Percentiles rank a stretch among this genome's conserved stretches.
These are phyloP conservation scores for Sarcocystis neurona DNA, from an alignment of 169 alveolate species.

Conservation along the genomic window DNA sequence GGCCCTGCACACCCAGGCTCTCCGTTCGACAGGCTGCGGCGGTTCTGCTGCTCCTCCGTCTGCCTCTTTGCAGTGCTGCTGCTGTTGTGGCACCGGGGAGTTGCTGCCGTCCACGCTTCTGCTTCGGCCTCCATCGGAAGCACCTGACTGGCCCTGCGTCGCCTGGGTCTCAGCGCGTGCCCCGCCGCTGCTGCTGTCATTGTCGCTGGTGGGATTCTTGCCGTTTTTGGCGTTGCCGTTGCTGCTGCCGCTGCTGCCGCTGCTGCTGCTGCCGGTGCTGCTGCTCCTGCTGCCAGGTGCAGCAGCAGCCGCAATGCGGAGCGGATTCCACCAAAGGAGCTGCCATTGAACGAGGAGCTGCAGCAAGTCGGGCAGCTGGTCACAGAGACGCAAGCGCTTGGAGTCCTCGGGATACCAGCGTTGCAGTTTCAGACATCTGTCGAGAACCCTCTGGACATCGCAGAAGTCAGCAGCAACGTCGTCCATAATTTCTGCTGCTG, in stretches of 20 bases:
- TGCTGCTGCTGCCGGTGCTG: too few relatives aligned
- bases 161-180: too few relatives aligned
- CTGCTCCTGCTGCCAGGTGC: background rate
- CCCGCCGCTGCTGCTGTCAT: too few relatives aligned
- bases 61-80: background rate
- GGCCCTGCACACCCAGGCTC: background rate
- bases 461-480: background rate
- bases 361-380: constrained; percentile 3
- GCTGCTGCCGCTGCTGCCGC: too few relatives aligned
- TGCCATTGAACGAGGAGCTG: constrained; percentile 4
- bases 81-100: background rate
- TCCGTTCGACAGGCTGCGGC: background rate
- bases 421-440: background rate
- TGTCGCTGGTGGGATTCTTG: too few relatives aligned
- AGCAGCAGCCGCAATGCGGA: background rate
- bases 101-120: too few relatives aligned
- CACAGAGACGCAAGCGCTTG: background rate
- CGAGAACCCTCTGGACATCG: background rate
- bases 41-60: background rate
- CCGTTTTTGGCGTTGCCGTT: too few relatives aligned
- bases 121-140: too few relatives aligned
- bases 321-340: constrained; percentile 7
- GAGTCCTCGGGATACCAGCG: background rate
- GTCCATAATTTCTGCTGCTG: background rate
- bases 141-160: too few relatives aligned